phyloP scores from a whole-genome alignment of 768 basidiomycete genomes.

The Lentinula guzmanii region DNA sequence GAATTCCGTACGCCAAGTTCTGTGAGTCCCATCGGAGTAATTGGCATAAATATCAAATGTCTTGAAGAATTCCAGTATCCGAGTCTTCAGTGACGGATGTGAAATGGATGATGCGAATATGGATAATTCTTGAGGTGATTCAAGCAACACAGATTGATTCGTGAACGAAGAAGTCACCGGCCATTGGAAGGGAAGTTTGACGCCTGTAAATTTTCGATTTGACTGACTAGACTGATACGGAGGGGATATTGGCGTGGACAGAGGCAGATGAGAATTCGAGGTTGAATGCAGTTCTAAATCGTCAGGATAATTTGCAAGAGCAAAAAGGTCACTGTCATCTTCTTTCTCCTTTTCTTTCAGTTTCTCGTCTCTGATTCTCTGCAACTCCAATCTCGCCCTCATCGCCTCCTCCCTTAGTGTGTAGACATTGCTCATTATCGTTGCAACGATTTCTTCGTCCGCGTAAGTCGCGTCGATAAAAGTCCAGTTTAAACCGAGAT shows the following conservation, averaged over 20 bases:
- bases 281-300: background rate
- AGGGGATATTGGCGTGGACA: no score
- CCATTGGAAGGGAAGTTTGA: slow-evolving; percentile 7
- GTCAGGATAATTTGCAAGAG: background rate
- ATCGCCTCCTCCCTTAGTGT: background rate
- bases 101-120: no score
- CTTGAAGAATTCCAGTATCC: background rate
- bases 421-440: background rate
- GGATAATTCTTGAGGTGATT: background rate
- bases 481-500: slow-evolving; percentile 2
- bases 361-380: background rate
- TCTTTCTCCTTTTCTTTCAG: background rate
- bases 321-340: background rate
- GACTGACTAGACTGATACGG: background rate
- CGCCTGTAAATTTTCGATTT: background rate
- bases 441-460: background rate
- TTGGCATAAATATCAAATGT: background rate
- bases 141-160: background rate
- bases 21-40: background rate
- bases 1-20: background rate
- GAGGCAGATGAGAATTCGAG: background rate
- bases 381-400: background rate
- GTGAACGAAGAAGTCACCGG: background rate
- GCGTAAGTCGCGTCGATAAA: background rate
- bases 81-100: background rate